A percentile compares a stretch with the other conserved stretches of the same genome.
phyloP scores from a whole-genome alignment of 805 yeast species.

The Metschnikowia proteae region DNA sequence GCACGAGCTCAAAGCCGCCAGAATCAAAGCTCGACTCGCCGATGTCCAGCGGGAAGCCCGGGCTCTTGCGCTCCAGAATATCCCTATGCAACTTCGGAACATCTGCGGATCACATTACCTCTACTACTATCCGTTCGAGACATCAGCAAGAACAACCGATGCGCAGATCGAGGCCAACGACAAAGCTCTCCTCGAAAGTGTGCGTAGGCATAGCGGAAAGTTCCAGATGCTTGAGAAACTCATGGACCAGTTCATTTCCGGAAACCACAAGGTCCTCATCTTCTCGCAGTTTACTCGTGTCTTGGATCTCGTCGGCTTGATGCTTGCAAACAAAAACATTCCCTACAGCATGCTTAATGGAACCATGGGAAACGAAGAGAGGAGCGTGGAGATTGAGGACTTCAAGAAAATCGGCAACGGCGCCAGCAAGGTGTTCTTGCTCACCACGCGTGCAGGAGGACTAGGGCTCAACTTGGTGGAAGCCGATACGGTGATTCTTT shows the following conservation, averaged over 20 bases:
- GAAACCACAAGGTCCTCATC: conserved; percentile 67
- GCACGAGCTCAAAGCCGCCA: background rate
- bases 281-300: conserved; percentile 84
- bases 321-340: conserved; percentile 50
- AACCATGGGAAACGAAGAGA: conserved; percentile 55
- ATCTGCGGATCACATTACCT: conserved; percentile 84
- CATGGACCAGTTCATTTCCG: conserved; percentile 43
- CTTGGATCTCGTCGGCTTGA: conserved; percentile 79
- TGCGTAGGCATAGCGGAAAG: conserved; percentile 65
- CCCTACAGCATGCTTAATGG: conserved; percentile 72
- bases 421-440: conserved; percentile 51
- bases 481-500: conserved; percentile 86
- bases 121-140: conserved; percentile 67
- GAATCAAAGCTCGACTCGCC: background rate
- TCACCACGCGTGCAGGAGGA: conserved; percentile 94
- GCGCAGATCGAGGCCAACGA: conserved; percentile 27
- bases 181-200: conserved; percentile 24
- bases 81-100: conserved; percentile 79
- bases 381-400: conserved; percentile 58
- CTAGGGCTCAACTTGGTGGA: conserved; percentile 81
- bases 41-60: conserved; percentile 4
- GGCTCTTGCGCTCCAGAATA: conserved; percentile 44
- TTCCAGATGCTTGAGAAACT: conserved; percentile 66
- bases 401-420: conserved; percentile 36
- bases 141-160: background rate